Evolutionary conservation across 768 basidiomycete species (phyloP).

Genomic region (Pleurotus platypus): DNA sequence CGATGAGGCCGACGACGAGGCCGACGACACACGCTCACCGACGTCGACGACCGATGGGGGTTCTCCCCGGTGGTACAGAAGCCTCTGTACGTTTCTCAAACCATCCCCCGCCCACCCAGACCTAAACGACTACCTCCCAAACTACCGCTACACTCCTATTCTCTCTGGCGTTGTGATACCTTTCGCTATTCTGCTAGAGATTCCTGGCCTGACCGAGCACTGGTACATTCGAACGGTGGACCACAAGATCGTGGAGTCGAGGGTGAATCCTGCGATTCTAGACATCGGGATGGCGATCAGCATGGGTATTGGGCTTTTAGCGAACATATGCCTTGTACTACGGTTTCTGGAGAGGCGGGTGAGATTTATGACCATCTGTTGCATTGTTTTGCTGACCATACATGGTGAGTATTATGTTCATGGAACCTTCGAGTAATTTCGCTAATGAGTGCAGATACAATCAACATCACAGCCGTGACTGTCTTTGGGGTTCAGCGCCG

Average conservation of each 20-base stretch:
- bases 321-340: slow-evolving; percentile 62
- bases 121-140: slow-evolving; percentile 38
- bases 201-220: slow-evolving; percentile 73
- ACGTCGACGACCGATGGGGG: not conserved
- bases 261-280: slow-evolving; percentile 53
- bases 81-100: slow-evolving; percentile 13
- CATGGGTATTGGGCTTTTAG: slow-evolving; percentile 62
- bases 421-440: not conserved
- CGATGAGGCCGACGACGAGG: slow-evolving; percentile 11
- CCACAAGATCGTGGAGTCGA: slow-evolving; percentile 41
- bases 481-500: slow-evolving; percentile 62
- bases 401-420: slow-evolving; percentile 49
- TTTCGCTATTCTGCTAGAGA: slow-evolving; percentile 78
- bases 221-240: slow-evolving; percentile 65
- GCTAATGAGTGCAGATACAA: slow-evolving; percentile 45
- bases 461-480: slow-evolving; percentile 59
- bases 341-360: slow-evolving; percentile 73
- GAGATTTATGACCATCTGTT: slow-evolving; percentile 56
- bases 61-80: slow-evolving; percentile 13
- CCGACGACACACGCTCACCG: slow-evolving; percentile 7
- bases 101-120: slow-evolving; percentile 20
- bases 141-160: slow-evolving; percentile 63
- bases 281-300: slow-evolving; percentile 62
- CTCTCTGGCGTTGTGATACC: slow-evolving; percentile 67
- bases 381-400: slow-evolving; percentile 59